Base-by-base conservation (phyloP, 2,329 filamentous ascomycete species). In the Cladophialophora yegresii region DNA sequence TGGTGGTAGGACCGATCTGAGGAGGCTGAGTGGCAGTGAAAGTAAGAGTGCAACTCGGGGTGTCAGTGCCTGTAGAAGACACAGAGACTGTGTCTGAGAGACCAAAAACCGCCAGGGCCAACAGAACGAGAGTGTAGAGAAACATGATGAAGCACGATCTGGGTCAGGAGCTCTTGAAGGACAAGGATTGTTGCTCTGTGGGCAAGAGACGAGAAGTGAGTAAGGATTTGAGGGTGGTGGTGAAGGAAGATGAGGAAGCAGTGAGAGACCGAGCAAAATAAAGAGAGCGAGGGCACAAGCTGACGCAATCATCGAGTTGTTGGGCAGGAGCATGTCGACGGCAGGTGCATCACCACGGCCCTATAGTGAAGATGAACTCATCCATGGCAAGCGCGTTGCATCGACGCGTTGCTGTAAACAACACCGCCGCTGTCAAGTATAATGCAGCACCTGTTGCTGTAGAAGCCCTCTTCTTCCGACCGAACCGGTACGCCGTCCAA, bases 1-100 rank as follows among this genome's bases (percentile, higher is more conserved):
- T 70, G 56, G 54, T 66, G n/a, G 65, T 69, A 12, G 70, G 70
- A 54, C 61, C 62, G 32, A 61, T 67, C 50, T 71, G 69, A 32
- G 67, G 58, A 54, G 69, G 61, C 57, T 67, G 65, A 45, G 60
- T 63, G 23, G 69, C 62, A 54, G 60, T 68, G 58, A 53, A 68
- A 16, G 61, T 65, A 40, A 71, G 33, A 51, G 64, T 69, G 56
- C 68, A 70, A 51, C 60, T 61, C 28, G 61, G 54, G 7, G 51
- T 36, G 13, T 30, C 33, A 8, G 32, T 8, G 9, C 26, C 33
- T 22, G 45, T 23, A 36, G 57, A 51, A 28, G 55, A 55, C 32
- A 58, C 28, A 20, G 54, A 28, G 36, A 55, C 32, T 47, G 62
- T 51, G 23, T 56, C 54, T n/a, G 64, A 54, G 32, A 66, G 54